These are phyloP conservation scores for Thermomucor indicae-seudaticae DNA, from an alignment of 371 early-diverging fungal genomes.

Conservation along the genomic window DNA sequence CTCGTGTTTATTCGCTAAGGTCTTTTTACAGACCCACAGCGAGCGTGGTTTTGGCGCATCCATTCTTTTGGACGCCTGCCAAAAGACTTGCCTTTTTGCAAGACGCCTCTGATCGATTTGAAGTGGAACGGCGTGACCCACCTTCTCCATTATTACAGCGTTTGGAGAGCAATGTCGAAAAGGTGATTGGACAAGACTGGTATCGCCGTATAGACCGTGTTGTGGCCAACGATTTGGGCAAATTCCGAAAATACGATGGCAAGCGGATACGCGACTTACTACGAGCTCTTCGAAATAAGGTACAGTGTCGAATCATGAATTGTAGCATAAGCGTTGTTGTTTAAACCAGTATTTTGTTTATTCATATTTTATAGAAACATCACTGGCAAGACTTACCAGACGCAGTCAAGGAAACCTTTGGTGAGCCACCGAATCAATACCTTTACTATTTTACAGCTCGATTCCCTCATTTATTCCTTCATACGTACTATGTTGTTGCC, in stretches of 20 bases:
- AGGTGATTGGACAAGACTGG: conserved; percentile 79
- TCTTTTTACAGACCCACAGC: conserved; percentile 61
- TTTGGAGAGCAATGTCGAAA: conserved; percentile 59
- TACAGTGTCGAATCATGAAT: conserved; percentile 13
- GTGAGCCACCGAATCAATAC: conserved; percentile 86
- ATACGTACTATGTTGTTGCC: conserved; percentile 62
- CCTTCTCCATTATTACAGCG: conserved; percentile 61
- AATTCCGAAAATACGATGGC: conserved; percentile 90
- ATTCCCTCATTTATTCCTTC: conserved; percentile 86
- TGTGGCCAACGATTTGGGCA: conserved; percentile 79
- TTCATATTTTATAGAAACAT: conserved; percentile 63
- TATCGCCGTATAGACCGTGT: conserved; percentile 73
- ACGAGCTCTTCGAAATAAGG: conserved; percentile 92
- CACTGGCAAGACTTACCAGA: conserved; percentile 92
- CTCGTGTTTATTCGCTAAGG: not conserved
- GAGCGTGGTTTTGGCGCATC: conserved; percentile 75
- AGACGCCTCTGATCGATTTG: conserved; percentile 93
- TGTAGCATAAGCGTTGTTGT: not conserved
- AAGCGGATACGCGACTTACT: conserved; percentile 81
- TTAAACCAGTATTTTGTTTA: too few relatives aligned
- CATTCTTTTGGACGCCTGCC: conserved; percentile 90
- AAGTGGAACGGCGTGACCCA: conserved; percentile 77
- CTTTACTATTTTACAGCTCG: conserved; percentile 84
- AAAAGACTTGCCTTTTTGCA: conserved; percentile 85
- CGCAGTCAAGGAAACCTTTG: conserved; percentile 73